phyloP scores from a whole-genome alignment of 2,329 filamentous ascomycete genomes.

The Fulvia fulva region DNA sequence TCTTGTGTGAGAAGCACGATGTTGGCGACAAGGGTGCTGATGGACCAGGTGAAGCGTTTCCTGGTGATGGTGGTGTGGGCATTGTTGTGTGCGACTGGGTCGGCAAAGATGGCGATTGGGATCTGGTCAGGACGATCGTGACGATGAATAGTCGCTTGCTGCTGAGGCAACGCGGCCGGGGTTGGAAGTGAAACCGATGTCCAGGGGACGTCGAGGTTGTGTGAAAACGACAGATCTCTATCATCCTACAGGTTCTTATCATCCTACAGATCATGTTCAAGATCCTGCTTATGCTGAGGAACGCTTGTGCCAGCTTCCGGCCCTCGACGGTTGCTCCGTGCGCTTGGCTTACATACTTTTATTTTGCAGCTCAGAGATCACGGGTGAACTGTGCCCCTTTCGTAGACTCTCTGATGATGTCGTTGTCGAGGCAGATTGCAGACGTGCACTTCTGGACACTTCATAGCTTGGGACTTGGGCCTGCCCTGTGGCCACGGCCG shows the following conservation, averaged over 20 bases:
- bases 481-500: neutral
- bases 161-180: slow-evolving; percentile 20
- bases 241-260: too few relatives aligned
- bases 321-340: neutral
- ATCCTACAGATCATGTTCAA: too few relatives aligned
- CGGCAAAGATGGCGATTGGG: slow-evolving; percentile 82
- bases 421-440: too few relatives aligned
- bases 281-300: neutral
- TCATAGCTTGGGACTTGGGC: too few relatives aligned
- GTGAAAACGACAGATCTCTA: neutral
- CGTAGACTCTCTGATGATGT: too few relatives aligned
- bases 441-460: too few relatives aligned
- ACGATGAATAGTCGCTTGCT: slow-evolving; percentile 66
- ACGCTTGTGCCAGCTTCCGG: neutral
- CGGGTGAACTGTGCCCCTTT: too few relatives aligned
- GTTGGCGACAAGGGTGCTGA: slow-evolving; percentile 28
- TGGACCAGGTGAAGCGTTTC: slow-evolving; percentile 24
- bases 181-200: slow-evolving; percentile 14
- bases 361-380: neutral
- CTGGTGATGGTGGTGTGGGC: slow-evolving; percentile 64
- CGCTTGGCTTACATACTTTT: neutral
- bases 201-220: neutral
- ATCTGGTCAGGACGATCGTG: slow-evolving; percentile 78
- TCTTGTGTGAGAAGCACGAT: slow-evolving; percentile 53
- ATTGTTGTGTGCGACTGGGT: slow-evolving; percentile 94